Evolutionary conservation across 441 rosid species (phyloP), one percentile per base, ranked within the genome.

Genomic region (Theobroma grandiflorum): DNA sequence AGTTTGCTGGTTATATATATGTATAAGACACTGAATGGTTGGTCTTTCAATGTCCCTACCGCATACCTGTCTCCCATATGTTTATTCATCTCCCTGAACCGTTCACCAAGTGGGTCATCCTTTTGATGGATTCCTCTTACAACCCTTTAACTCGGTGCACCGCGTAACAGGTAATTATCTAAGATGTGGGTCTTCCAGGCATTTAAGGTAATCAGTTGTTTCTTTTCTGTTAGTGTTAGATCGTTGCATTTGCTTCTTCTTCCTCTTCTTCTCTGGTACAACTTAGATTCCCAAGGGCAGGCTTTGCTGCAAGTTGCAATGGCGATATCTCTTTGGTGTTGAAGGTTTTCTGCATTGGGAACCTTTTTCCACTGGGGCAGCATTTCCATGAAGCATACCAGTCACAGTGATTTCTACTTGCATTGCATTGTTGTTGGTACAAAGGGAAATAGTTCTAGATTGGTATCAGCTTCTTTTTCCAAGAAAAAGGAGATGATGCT

Each of bases 1-100:
- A 82, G 38, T 45, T 31, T 37, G 65, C 58, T 62, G 58, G 64
- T 33, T 35, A 71, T 35, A 53, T 11, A 63, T 42, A 20, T 11
- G n/a, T 40, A 55, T 53, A 22, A 71, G 64, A 35, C 10, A 42
- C 55, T 42, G 59, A 70, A 12, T 33, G 79, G 42, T 75, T 69
- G 50, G 77, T 74, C 38, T 49, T 57, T 74, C 31, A 37, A 65
- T 64, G 84, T 20, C 78, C 67, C 71, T 66, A 77, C 78, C 78
- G 59, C 53, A 22, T 33, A 31, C 47, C 59, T 42, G 73, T 81
- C 73, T 18, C 78, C 59, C 59, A 71, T 62, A 61, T 70, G 70
- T 62, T 67, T 52, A 53, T 63, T 71, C 57, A 77, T 77, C 66
- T 76, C 43, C 2, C 20, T 49, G 59, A 70, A 70, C 58, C 74